A percentile compares a stretch with the other conserved stretches of the same genome.
These are phyloP conservation scores for Alopecurus myosuroides DNA, from an alignment of 176 grass and related monocot genomes.

Conservation along the genomic window DNA sequence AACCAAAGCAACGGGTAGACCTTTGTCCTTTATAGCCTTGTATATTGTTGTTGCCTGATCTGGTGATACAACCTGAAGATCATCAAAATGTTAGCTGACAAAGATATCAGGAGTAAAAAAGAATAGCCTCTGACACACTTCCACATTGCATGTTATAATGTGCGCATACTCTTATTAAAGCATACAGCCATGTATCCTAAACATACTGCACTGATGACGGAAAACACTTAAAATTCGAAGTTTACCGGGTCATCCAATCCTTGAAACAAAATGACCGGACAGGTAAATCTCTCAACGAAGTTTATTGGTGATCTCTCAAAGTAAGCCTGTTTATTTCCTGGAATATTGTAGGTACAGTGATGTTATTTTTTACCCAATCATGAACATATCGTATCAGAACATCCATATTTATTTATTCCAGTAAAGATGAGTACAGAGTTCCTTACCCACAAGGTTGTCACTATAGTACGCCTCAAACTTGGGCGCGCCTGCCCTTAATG, in stretches of 20 bases:
- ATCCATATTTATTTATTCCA: neutral
- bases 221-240: neutral
- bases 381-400: no score
- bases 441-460: conserved; percentile 78
- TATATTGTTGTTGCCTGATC: conserved; percentile 83
- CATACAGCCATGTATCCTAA: neutral
- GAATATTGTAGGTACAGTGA: conserved; percentile 17
- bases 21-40: conserved; percentile 80
- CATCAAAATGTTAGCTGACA: conserved; percentile 1
- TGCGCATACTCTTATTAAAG: neutral
- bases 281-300: conserved; percentile 76
- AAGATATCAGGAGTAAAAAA: conserved; percentile 2
- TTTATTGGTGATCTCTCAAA: conserved; percentile 86
- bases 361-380: neutral
- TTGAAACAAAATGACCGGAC: conserved; percentile 92
- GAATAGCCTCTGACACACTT: neutral
- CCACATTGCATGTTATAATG: neutral
- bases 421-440: neutral
- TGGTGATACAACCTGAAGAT: conserved; percentile 68
- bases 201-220: neutral
- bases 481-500: conserved; percentile 50
- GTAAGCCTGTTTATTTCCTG: conserved; percentile 58
- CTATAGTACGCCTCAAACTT: conserved; percentile 81
- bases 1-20: conserved; percentile 83
- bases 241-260: conserved; percentile 88